These are phyloP conservation scores for Sextonia rubra DNA, from an alignment of 164 flowering plant genomes.

Conservation along the genomic window DNA sequence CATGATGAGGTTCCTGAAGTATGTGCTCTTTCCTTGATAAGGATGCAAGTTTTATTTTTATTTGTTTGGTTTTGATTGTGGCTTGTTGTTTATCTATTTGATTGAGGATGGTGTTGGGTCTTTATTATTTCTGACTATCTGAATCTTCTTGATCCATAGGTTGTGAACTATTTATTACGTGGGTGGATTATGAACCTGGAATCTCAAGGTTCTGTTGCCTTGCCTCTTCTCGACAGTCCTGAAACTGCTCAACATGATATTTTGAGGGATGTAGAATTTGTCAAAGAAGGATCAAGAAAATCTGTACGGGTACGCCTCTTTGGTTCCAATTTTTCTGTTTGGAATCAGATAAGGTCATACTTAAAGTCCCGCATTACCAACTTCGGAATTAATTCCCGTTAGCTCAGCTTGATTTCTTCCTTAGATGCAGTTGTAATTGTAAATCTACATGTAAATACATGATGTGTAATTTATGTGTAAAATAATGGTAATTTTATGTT, in stretches of 20 bases:
- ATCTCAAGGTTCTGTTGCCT: slow-evolving; percentile 41
- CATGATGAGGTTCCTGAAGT: slow-evolving; percentile 99
- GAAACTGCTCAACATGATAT: slow-evolving; percentile 25
- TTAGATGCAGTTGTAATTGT: not conserved
- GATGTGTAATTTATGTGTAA: no score
- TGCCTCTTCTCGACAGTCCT: slow-evolving; percentile 65
- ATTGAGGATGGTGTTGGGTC: no score
- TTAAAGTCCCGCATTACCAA: slow-evolving; percentile 30
- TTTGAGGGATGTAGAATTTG: slow-evolving; percentile 57
- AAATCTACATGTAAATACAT: not conserved
- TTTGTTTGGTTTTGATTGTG: not conserved
- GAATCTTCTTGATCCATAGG: slow-evolving; percentile 35
- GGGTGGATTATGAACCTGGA: slow-evolving; percentile 89
- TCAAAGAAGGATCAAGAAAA: slow-evolving; percentile 58
- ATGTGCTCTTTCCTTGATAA: slow-evolving; percentile 11
- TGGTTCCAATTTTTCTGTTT: slow-evolving; percentile 49
- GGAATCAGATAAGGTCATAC: slow-evolving; percentile 45
- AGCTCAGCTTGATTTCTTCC: slow-evolving; percentile 1
- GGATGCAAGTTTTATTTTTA: not conserved
- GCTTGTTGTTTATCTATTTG: not conserved
- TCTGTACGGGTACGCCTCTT: slow-evolving; percentile 50
- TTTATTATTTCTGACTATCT: not conserved
- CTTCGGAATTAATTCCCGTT: slow-evolving; percentile 12
- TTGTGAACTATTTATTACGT: slow-evolving; percentile 77
- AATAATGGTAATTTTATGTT: no score